A percentile compares a stretch with the other conserved stretches of the same genome.
Evolutionary conservation across 2,329 filamentous ascomycete genomes (phyloP).

Genomic region (Pseudofabraea citricarpa): DNA sequence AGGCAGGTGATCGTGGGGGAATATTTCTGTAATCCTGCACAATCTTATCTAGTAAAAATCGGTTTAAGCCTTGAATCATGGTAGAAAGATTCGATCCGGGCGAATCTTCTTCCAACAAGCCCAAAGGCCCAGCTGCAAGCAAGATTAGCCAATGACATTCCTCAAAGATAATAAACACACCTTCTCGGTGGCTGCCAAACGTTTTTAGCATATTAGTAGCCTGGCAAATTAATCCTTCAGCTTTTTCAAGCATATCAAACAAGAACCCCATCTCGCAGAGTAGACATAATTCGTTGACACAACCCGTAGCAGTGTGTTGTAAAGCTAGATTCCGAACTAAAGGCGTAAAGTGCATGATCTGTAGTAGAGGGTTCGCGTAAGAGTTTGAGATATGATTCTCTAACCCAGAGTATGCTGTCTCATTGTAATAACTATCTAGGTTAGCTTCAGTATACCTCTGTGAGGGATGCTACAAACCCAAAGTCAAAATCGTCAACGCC

Average conservation of each 20-base stretch:
- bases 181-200: constrained; percentile 77
- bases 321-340: constrained; percentile 82
- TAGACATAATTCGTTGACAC: constrained; percentile 76
- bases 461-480: constrained; percentile 48
- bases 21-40: constrained; percentile 70
- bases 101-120: constrained; percentile 79
- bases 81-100: constrained; percentile 68
- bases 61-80: constrained; percentile 81
- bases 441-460: constrained; percentile 13
- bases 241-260: constrained; percentile 97
- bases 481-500: constrained; percentile 99
- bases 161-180: constrained; percentile 31
- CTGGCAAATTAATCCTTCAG: constrained; percentile 88
- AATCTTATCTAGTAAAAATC: constrained; percentile 81
- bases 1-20: constrained; percentile 52
- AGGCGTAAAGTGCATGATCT: constrained; percentile 88
- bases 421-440: constrained; percentile 76
- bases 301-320: constrained; percentile 82
- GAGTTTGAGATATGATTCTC: constrained; percentile 97
- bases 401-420: constrained; percentile 82
- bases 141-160: constrained; percentile 19
- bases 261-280: constrained; percentile 93
- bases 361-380: constrained; percentile 87
- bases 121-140: constrained; percentile 60
- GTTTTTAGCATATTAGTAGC: constrained; percentile 92